Percentiles rank a stretch among this genome's conserved stretches.
Conservation (phyloP, 306 rosid genomes). For the Sindora glabra region DNA sequence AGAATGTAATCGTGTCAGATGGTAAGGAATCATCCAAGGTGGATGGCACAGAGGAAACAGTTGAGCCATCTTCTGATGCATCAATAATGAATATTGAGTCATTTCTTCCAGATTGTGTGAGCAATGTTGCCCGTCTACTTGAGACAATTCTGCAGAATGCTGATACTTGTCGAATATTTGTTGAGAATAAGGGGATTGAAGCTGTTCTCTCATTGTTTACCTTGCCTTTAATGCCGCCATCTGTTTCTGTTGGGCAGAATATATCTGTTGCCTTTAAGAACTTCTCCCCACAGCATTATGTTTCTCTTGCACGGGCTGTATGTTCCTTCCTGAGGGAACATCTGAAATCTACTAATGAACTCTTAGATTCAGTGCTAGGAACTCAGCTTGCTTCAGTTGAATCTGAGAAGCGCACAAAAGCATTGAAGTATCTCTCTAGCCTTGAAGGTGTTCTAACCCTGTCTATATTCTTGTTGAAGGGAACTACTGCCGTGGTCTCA, state of each 20-base stretch:
- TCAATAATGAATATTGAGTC: conserved; percentile 50
- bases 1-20: conserved; percentile 39
- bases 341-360: conserved; percentile 81
- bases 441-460: conserved; percentile 79
- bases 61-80: conserved; percentile 57
- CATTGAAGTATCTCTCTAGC: conserved; percentile 70
- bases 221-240: conserved; percentile 78
- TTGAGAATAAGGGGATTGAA: conserved; percentile 93
- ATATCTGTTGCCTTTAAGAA: conserved; percentile 86
- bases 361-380: conserved; percentile 68
- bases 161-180: conserved; percentile 87
- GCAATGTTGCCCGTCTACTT: conserved; percentile 83
- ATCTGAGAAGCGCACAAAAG: conserved; percentile 53
- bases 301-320: conserved; percentile 82
- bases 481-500: conserved; percentile 70
- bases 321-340: conserved; percentile 79
- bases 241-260: conserved; percentile 77
- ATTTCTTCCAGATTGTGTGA: conserved; percentile 78
- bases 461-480: conserved; percentile 80
- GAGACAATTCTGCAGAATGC: conserved; percentile 96
- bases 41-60: conserved; percentile 45
- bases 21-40: conserved; percentile 47
- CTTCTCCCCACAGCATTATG: conserved; percentile 88
- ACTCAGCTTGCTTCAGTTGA: conserved; percentile 71
- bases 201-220: conserved; percentile 80